Base-by-base conservation (phyloP, 1,284 basidiomycete genomes). In the Thelephora terrestris region DNA sequence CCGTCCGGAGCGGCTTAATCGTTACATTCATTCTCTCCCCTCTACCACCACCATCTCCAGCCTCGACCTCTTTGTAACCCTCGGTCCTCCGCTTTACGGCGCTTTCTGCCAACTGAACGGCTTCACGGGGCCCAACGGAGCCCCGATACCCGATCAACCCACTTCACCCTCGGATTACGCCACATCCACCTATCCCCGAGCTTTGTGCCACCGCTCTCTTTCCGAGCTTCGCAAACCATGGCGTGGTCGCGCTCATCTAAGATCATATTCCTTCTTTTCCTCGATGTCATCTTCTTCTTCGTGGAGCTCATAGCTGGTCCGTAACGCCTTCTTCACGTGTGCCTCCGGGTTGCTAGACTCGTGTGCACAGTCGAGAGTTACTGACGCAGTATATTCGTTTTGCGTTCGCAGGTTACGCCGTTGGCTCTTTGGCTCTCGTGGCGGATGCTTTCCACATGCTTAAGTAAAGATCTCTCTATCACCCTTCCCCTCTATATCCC, bases 391-490 rank as follows among this genome's bases (percentile, higher is more conserved):
- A 14, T 32, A 10, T 32, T 12, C 14, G 14, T 51, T 38, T 55
- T 40, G 27, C 21, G 39, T 37, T 37, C 44, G 51, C 64, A 84
- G 93, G 94, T 42, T 95, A 95, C 81, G 81, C 87, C 14, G 91
- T 96, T 50, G 92, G 92, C 35, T 96, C 93, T 0, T 79, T 97
- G 1, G 94, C 94, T 3, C 82, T 99, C 50, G 85, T 99, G 34
- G 95, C 96, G 18, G 95, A 98, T 70, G 90, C 86, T 55, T 98
- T 99, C 69, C 95, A 99, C 71, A 98, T 98, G 94, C 81, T 94
- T 68, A 93, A 92, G 91, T 94, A 56, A 53, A 78, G 52, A 23
- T 23, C 32, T 47, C 38, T 21, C 45, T 48, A 32, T 27, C 12
- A 43, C 40, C 25, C 44, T 23, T 48, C 39, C 14, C 29, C 20